Evolutionary conservation across 1,284 basidiomycete genomes (phyloP), one percentile per base, ranked within the genome.

Genomic region (Ceratobasidium sp.): DNA sequence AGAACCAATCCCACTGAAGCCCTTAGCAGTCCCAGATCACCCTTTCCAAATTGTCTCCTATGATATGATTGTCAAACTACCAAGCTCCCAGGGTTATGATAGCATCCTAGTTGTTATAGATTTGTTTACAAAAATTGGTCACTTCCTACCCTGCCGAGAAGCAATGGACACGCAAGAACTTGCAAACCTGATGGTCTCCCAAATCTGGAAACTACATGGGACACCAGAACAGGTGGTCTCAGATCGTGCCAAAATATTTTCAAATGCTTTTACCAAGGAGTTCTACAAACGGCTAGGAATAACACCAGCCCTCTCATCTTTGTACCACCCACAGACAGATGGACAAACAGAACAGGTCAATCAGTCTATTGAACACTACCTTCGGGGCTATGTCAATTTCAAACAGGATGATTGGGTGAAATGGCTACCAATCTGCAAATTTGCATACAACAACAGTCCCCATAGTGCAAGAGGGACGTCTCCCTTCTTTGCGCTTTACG

Each of bases 401-500:
- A 50, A 78, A n/a, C 82, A 82, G 60, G 75, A 80, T 59, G 27
- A 30, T 30, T 30, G 27, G 27, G 27, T 30, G 27, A 30, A 30
- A 30, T 30, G 27, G 27, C 27, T 82, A 1, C 78, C 82, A 6
- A 48, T 80, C 16, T 75, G 79, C 12, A 79, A 81, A 48, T 81
- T 81, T 60, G 48, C 81, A 5, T 79, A 74, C 69, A 80, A 81
- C 50, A 81, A 80, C 55, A 23, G 57, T 6, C 10, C 65, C n/a
- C 68, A 60, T 5, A 35, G 74, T 3, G 79, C 79, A 0, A 80
- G 75, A 14, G 41, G 77, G 2, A 70, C 67, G 18, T 82, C 87
- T 1, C 88, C 87, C 0, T 88, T 88, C 83, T 85, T 82, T 54
- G 84, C 85, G 50, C 84, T 86, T 68, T 79, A 82, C 20, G 86